Percentiles rank a stretch among this genome's conserved stretches.
Evolutionary conservation across 148 eudicot genomes (phyloP).

Genomic region (Agrostemma githago): DNA sequence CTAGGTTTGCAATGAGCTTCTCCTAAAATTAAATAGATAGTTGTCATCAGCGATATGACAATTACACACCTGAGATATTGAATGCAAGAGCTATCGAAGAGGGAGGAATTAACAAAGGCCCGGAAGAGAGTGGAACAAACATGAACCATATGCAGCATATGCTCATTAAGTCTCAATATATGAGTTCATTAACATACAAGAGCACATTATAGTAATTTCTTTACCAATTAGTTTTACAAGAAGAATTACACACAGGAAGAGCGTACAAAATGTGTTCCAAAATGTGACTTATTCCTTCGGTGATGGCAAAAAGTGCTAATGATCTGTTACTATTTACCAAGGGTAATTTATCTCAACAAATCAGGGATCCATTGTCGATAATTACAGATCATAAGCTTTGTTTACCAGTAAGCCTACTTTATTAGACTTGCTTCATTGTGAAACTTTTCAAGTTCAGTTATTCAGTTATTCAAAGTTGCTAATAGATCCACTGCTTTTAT

Average conservation of each 20-base stretch:
- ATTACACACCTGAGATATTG: not conserved
- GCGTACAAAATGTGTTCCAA: not conserved
- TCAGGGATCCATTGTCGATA: not conserved
- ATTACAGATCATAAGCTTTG: not conserved
- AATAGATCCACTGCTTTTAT: not conserved
- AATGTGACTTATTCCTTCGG: not conserved
- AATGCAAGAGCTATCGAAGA: not conserved
- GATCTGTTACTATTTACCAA: not conserved
- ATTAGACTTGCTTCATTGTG: not conserved
- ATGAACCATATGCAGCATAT: not conserved
- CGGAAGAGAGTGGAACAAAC: not conserved
- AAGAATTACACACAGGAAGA: not conserved
- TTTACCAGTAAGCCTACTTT: not conserved
- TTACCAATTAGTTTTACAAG: not conserved
- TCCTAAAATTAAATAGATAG: conserved; percentile 42
- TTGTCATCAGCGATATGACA: conserved; percentile 12
- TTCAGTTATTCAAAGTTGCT: not conserved
- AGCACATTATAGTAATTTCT: not conserved
- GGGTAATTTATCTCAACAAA: not conserved
- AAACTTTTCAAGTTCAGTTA: not conserved
- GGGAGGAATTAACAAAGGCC: not conserved
- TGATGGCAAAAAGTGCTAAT: not conserved
- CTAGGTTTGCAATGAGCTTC: conserved; percentile 64
- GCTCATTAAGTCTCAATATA: not conserved
- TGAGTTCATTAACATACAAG: not conserved